These are phyloP conservation scores for Globisporangium carolinianum DNA, from an alignment of 352 stramenopile species.

Conservation along the genomic window DNA sequence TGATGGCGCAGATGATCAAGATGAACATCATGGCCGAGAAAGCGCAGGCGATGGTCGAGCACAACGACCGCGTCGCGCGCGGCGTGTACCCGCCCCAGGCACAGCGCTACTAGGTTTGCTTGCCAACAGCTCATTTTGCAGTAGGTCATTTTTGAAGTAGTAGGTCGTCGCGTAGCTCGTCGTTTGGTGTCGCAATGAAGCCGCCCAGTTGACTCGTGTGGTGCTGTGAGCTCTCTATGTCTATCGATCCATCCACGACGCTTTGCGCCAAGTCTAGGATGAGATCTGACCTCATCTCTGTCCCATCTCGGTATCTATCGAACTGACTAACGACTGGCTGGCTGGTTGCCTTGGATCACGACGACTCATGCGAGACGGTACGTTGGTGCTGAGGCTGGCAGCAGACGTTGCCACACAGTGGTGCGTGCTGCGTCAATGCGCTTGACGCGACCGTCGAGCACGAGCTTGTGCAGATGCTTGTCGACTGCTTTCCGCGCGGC, in stretches of 20 bases:
- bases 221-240: too few relatives aligned
- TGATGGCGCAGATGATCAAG: constrained; percentile 67
- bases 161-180: background rate
- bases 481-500: constrained; percentile 45
- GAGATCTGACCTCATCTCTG: too few relatives aligned
- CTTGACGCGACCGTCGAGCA: constrained; percentile 28
- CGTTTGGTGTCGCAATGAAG: background rate
- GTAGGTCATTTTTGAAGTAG: constrained; percentile 1
- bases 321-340: too few relatives aligned
- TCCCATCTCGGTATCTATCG: too few relatives aligned
- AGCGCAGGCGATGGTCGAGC: constrained; percentile 47
- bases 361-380: constrained; percentile 2
- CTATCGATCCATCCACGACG: too few relatives aligned
- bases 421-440: background rate
- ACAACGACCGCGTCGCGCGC: constrained; percentile 50
- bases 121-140: too few relatives aligned
- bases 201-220: too few relatives aligned
- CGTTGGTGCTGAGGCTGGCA: background rate
- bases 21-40: constrained; percentile 76
- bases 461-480: constrained; percentile 61
- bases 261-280: too few relatives aligned
- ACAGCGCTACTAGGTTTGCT: constrained; percentile 1
- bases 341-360: background rate
- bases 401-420: background rate
- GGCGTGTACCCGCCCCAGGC: constrained; percentile 21